These are phyloP conservation scores for Sporothrix dimorphospora DNA, from an alignment of 2,329 filamentous ascomycete species.

Conservation along the genomic window DNA sequence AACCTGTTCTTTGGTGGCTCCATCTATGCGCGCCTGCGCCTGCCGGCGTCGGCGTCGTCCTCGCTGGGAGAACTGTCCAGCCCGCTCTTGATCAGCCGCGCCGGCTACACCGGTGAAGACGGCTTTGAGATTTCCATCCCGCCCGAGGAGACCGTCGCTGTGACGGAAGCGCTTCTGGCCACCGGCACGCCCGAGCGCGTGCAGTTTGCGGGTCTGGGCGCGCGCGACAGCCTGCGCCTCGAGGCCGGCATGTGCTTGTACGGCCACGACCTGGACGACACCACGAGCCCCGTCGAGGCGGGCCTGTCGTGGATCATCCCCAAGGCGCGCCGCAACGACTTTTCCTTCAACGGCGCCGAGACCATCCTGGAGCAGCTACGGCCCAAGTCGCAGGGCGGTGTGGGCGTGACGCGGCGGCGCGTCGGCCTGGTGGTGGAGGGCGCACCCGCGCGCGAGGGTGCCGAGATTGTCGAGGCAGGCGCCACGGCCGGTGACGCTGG, in stretches of 20 bases:
- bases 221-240: slow-evolving; percentile 86
- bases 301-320: slow-evolving; percentile 77
- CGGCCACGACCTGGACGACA: slow-evolving; percentile 92
- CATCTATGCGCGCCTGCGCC: slow-evolving; percentile 65
- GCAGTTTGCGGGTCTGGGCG: slow-evolving; percentile 83
- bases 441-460: slow-evolving; percentile 87
- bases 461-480: slow-evolving; percentile 65
- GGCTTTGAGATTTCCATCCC: slow-evolving; percentile 95
- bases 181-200: slow-evolving; percentile 64
- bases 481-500: slow-evolving; percentile 29
- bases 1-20: slow-evolving; percentile 82
- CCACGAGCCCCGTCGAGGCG: slow-evolving; percentile 62
- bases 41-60: neutral
- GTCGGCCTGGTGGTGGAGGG: slow-evolving; percentile 83
- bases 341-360: slow-evolving; percentile 81
- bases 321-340: slow-evolving; percentile 68
- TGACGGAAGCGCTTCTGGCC: slow-evolving; percentile 71
- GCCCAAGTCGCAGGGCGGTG: slow-evolving; percentile 71
- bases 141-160: slow-evolving; percentile 62
- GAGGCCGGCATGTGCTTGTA: slow-evolving; percentile 99
- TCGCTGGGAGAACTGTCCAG: slow-evolving; percentile 49
- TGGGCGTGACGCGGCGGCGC: slow-evolving; percentile 70
- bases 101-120: slow-evolving; percentile 96
- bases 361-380: slow-evolving; percentile 77
- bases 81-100: slow-evolving; percentile 76